A percentile compares a stretch with the other conserved stretches of the same genome.
Conservation (phyloP, 441 rosid genomes). For the Sinapis alba region DNA sequence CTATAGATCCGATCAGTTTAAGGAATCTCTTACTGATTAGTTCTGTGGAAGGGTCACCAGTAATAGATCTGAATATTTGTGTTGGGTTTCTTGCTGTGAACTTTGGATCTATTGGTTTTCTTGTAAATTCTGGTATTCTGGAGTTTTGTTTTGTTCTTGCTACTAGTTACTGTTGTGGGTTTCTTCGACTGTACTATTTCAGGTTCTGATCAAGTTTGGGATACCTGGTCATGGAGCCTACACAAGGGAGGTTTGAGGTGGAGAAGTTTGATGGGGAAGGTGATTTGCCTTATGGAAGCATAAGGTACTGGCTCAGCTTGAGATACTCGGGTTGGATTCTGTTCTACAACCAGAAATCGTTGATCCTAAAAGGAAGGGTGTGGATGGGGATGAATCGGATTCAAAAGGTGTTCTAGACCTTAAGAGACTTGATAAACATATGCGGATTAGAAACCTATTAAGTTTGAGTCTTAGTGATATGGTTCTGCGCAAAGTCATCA, state of each 20-base stretch:
- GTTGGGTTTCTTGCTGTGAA: background rate
- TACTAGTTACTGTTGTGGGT: background rate
- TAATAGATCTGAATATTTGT: background rate
- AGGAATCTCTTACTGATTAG: background rate
- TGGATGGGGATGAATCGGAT: background rate
- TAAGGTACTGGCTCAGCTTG: background rate
- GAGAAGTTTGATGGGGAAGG: background rate
- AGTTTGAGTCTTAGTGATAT: background rate
- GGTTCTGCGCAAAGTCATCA: background rate
- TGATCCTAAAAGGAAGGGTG: background rate
- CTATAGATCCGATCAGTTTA: background rate
- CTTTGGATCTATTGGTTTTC: background rate
- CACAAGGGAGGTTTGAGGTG: background rate
- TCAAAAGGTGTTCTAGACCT: background rate
- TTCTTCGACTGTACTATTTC: no score
- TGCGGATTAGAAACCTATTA: background rate
- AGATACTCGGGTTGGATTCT: background rate
- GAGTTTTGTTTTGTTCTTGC: no score
- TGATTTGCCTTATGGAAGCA: background rate
- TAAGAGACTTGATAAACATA: no score
- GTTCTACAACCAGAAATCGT: background rate
- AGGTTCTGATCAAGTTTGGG: background rate
- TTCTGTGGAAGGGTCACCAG: background rate
- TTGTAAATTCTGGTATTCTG: background rate
- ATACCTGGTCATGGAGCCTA: background rate